Conservation (phyloP, 148 eudicot species). For the Suaeda aralocaspica region DNA sequence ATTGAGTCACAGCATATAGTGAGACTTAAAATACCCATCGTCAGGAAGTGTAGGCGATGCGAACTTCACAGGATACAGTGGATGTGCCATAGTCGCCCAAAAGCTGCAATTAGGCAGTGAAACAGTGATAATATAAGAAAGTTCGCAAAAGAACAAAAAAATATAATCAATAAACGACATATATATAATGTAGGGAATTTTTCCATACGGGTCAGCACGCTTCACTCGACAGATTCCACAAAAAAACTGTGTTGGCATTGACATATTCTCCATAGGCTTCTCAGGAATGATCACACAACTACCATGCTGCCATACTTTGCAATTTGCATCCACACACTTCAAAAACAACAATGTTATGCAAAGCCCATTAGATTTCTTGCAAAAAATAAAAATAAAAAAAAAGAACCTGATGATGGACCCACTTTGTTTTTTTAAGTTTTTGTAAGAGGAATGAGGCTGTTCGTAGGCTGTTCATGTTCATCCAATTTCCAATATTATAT, state of each 20-base stretch:
- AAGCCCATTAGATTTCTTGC: not conserved
- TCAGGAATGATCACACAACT: conserved; percentile 65
- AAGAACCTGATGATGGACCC: too few relatives aligned
- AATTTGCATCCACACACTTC: conserved; percentile 77
- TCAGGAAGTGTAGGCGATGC: conserved; percentile 43
- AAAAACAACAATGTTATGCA: conserved; percentile 18
- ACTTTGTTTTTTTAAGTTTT: too few relatives aligned
- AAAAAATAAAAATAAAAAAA: not conserved
- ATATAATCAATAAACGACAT: not conserved
- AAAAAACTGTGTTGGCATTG: conserved; percentile 41
- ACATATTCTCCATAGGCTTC: conserved; percentile 44
- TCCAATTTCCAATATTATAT: not conserved
- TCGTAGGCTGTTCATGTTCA: too few relatives aligned
- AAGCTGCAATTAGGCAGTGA: conserved; percentile 46
- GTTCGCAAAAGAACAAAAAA: conserved; percentile 2
- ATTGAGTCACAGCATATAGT: conserved; percentile 5
- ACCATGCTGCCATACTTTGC: conserved; percentile 79
- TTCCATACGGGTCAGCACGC: conserved; percentile 97
- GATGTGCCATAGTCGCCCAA: conserved; percentile 62
- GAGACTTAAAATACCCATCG: conserved; percentile 62
- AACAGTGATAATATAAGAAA: conserved; percentile 9
- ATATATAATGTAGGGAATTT: conserved; percentile 7
- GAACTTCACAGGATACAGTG: conserved; percentile 68
- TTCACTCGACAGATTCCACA: conserved; percentile 77
- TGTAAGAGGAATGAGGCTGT: too few relatives aligned